Percentiles rank a stretch among this genome's conserved stretches.
These are phyloP conservation scores for Cucurbita moschata DNA, from an alignment of 306 rosid genomes.

Conservation along the genomic window DNA sequence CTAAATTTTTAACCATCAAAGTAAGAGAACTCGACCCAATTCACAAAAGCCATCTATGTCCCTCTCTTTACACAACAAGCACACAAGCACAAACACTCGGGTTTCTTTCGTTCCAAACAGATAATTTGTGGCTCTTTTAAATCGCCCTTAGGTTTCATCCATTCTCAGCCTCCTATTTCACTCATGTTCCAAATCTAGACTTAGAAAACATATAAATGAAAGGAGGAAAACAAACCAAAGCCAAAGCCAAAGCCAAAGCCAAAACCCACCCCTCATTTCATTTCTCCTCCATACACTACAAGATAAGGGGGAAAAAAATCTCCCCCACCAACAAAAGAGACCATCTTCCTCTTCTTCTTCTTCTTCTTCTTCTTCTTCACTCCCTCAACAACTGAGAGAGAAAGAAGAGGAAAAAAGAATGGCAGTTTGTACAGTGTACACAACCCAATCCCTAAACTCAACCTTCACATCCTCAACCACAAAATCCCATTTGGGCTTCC, in stretches of 20 bases:
- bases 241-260: background rate
- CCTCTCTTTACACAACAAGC: background rate
- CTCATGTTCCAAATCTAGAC: background rate
- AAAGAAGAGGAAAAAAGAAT: background rate
- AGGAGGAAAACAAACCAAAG: background rate
- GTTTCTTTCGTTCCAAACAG: constrained; percentile 18
- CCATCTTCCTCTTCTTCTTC: background rate
- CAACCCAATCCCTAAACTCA: constrained; percentile 64
- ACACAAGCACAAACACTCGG: constrained; percentile 8
- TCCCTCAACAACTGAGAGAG: constrained; percentile 11
- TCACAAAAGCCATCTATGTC: background rate
- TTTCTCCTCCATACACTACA: constrained; percentile 7
- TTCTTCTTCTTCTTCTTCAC: constrained; percentile 13
- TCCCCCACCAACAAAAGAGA: background rate
- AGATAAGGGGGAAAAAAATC: background rate
- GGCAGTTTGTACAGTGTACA: constrained; percentile 69
- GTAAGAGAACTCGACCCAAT: background rate
- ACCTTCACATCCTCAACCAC: constrained; percentile 40
- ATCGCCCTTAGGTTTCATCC: constrained; percentile 31
- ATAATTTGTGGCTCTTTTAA: constrained; percentile 21
- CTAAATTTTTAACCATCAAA: background rate
- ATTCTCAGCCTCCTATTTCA: constrained; percentile 5
- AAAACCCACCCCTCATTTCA: constrained; percentile 9
- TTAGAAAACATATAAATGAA: background rate
- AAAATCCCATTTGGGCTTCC: constrained; percentile 44